Conservation (phyloP, 108 stramenopile species). For the Fragilaria crotonensis region DNA sequence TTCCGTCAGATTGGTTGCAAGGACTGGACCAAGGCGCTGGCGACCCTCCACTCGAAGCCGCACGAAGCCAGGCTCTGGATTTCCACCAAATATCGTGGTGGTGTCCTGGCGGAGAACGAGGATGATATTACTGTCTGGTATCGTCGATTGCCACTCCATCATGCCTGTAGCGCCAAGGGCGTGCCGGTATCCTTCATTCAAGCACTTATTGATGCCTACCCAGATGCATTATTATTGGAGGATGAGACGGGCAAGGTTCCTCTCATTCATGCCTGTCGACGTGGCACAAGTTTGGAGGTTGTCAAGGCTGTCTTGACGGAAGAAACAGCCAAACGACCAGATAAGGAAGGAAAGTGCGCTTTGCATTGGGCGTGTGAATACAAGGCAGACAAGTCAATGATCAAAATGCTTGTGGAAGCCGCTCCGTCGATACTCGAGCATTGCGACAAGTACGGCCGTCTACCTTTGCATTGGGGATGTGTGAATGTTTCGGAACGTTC, state of each 20-base stretch:
- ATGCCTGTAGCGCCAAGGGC: background rate
- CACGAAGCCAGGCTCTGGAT: background rate
- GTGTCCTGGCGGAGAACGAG: no score
- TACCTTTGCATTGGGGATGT: background rate
- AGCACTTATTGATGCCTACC: background rate
- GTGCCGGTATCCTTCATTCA: background rate
- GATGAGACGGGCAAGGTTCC: background rate
- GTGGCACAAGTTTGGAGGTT: background rate
- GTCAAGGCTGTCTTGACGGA: background rate
- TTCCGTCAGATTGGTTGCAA: background rate
- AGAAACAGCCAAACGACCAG: background rate
- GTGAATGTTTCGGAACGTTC: background rate
- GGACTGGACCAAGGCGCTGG: background rate
- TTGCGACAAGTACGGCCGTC: background rate
- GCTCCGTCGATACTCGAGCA: background rate
- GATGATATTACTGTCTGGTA: background rate
- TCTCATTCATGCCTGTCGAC: background rate
- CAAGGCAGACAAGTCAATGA: background rate
- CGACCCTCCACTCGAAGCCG: background rate
- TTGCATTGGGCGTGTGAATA: background rate
- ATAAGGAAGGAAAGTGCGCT: background rate
- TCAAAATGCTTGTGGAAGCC: background rate
- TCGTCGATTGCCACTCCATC: background rate
- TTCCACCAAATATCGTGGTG: background rate
- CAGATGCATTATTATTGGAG: background rate